Percentiles rank a stretch among this genome's conserved stretches.
These are phyloP conservation scores for Porodaedalea pini DNA, from an alignment of 1,284 basidiomycete genomes.

Conservation along the genomic window DNA sequence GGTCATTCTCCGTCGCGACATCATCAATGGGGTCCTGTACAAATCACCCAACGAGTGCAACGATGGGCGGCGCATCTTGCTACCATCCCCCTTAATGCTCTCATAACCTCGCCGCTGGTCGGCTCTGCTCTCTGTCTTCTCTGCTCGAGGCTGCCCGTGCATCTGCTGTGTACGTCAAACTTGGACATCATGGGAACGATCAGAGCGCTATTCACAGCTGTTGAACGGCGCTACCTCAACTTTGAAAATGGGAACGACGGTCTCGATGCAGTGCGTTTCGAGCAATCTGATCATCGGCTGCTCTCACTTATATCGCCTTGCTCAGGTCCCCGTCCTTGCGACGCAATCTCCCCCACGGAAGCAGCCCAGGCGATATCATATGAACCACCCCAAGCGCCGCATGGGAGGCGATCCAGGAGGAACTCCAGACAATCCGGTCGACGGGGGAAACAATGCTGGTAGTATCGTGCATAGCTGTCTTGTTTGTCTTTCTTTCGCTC, in stretches of 20 bases:
- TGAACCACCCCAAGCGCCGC: no score
- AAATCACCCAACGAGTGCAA: no score
- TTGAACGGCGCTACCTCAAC: not conserved
- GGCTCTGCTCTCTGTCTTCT: not conserved
- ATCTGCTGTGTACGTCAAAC: not conserved
- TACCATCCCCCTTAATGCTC: not conserved
- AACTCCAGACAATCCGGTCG: no score
- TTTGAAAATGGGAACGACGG: not conserved
- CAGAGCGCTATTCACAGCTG: not conserved
- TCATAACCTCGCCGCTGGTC: not conserved
- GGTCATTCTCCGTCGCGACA: not conserved
- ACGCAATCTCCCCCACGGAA: conserved; percentile 15
- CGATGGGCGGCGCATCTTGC: not conserved
- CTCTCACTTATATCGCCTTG: not conserved
- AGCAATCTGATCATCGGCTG: not conserved
- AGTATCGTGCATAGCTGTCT: no score
- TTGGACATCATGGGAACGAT: not conserved
- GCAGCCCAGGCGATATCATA: no score
- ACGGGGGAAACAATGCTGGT: no score
- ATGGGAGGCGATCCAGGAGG: no score
- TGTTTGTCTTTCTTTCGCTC: no score
- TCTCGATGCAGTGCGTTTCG: not conserved
- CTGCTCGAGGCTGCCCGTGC: not conserved
- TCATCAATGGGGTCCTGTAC: no score
- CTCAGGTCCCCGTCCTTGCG: not conserved